phyloP scores from a whole-genome alignment of 768 basidiomycete genomes.

The Russula earlei region DNA sequence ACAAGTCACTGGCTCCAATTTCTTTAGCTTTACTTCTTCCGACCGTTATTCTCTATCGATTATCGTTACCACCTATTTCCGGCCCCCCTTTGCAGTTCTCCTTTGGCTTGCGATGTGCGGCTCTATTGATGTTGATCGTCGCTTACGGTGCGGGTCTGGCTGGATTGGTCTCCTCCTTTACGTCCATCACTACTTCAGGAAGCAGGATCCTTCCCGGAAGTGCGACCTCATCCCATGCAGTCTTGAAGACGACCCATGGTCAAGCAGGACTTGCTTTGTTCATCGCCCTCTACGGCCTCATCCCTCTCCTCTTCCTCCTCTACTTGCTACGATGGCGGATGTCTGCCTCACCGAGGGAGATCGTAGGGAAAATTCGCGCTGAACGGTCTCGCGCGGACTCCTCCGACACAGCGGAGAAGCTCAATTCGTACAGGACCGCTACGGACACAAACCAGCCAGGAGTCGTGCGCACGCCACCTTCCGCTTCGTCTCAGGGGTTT shows the following conservation, averaged over 20 bases:
- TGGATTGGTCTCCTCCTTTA: slow-evolving; percentile 56
- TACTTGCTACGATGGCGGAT: slow-evolving; percentile 20
- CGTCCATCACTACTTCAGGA: slow-evolving; percentile 34
- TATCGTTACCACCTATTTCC: slow-evolving; percentile 32
- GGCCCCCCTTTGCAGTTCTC: slow-evolving; percentile 21
- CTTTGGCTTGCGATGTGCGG: slow-evolving; percentile 28
- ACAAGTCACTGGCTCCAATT: slow-evolving; percentile 40
- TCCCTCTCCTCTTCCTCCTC: slow-evolving; percentile 35
- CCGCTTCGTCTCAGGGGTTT: slow-evolving; percentile 24
- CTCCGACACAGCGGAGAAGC: slow-evolving; percentile 34
- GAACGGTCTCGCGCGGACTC: slow-evolving; percentile 29
- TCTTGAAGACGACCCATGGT: slow-evolving; percentile 54
- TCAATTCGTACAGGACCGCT: slow-evolving; percentile 20
- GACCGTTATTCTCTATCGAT: slow-evolving; percentile 33
- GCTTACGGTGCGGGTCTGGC: slow-evolving; percentile 54
- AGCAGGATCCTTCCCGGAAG: slow-evolving; percentile 25
- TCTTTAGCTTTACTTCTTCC: slow-evolving; percentile 39
- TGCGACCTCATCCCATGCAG: slow-evolving; percentile 23
- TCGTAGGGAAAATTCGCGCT: slow-evolving; percentile 8
- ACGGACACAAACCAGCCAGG: slow-evolving; percentile 15
- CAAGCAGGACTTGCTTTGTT: slow-evolving; percentile 58
- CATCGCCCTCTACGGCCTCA: slow-evolving; percentile 44
- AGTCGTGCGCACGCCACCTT: slow-evolving; percentile 21
- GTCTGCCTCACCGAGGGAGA: slow-evolving; percentile 1
- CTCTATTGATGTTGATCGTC: slow-evolving; percentile 33